phyloP scores from a whole-genome alignment of 352 stramenopile species.

The Globisporangium radiosum region DNA sequence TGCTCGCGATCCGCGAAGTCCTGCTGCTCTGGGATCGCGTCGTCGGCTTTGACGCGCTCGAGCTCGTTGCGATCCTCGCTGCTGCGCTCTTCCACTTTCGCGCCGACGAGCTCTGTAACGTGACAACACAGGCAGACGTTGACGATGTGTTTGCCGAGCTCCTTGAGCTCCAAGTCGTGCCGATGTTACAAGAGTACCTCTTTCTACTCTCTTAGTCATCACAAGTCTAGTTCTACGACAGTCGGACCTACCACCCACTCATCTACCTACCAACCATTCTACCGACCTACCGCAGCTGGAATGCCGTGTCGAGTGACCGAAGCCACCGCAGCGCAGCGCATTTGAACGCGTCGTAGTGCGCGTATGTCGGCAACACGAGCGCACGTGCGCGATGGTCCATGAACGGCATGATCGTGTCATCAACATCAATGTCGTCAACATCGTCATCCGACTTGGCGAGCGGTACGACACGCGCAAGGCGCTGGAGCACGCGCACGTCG shows the following conservation, averaged over 20 bases:
- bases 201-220: conserved; percentile 32
- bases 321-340: conserved; percentile 33
- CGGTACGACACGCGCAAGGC: conserved; percentile 3
- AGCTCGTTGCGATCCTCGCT: conserved; percentile 61
- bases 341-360: conserved; percentile 44
- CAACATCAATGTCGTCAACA: conserved; percentile 5
- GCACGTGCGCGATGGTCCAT: conserved; percentile 29
- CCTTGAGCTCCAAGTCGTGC: conserved; percentile 61
- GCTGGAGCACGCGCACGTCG: not conserved
- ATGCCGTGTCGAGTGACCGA: conserved; percentile 29
- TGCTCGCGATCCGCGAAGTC: conserved; percentile 69
- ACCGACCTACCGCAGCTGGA: conserved; percentile 19
- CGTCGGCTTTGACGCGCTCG: conserved; percentile 60
- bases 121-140: conserved; percentile 41
- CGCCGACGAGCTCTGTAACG: conserved; percentile 36
- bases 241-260: not conserved
- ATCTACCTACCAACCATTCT: not conserved
- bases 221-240: not conserved
- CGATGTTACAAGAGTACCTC: conserved; percentile 66
- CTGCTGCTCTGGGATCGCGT: conserved; percentile 76
- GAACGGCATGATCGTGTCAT: conserved; percentile 27
- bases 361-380: conserved; percentile 49
- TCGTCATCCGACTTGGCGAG: conserved; percentile 3
- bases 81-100: conserved; percentile 71
- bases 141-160: conserved; percentile 63